Evolutionary conservation across 2,329 filamentous ascomycete species (phyloP).

Genomic region (Alternaria rosae): DNA sequence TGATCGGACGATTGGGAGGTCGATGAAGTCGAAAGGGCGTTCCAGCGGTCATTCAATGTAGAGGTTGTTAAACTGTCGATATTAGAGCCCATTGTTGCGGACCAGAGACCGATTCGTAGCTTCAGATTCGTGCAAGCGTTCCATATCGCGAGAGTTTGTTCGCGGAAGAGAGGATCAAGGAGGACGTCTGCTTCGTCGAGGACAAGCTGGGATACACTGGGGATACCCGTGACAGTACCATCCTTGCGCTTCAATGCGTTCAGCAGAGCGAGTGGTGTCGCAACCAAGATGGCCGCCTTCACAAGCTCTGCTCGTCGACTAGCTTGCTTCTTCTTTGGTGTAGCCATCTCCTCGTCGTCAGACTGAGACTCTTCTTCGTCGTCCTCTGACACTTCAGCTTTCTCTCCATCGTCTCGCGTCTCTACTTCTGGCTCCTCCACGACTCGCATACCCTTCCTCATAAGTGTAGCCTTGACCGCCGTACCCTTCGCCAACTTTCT

Average conservation of each 20-base stretch:
- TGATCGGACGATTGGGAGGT: slow-evolving; percentile 45
- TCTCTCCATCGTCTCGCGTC: slow-evolving; percentile 45
- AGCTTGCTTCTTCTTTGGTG: slow-evolving; percentile 43
- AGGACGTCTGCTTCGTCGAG: slow-evolving; percentile 96
- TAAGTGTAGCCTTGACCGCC: slow-evolving; percentile 78
- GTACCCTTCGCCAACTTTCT: slow-evolving; percentile 81
- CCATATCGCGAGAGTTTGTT: slow-evolving; percentile 88
- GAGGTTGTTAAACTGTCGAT: slow-evolving; percentile 80
- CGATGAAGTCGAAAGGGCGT: slow-evolving; percentile 43
- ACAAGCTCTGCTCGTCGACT: slow-evolving; percentile 60
- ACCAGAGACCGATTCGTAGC: slow-evolving; percentile 87
- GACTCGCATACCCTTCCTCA: slow-evolving; percentile 85
- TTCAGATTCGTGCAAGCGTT: slow-evolving; percentile 72
- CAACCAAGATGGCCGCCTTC: slow-evolving; percentile 80
- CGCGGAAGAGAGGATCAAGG: slow-evolving; percentile 86
- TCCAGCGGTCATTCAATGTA: slow-evolving; percentile 58
- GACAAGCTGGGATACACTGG: slow-evolving; percentile 75
- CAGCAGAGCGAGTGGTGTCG: slow-evolving; percentile 79
- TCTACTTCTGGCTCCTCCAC: slow-evolving; percentile 50
- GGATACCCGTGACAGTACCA: slow-evolving; percentile 61
- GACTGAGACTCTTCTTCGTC: slow-evolving; percentile 47
- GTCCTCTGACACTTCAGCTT: slow-evolving; percentile 50
- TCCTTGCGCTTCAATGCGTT: slow-evolving; percentile 69
- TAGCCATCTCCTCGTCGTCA: slow-evolving; percentile 47
- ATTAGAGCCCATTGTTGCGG: slow-evolving; percentile 94